phyloP scores from a whole-genome alignment of 768 basidiomycete genomes.

The Melanogaster broomeanus region DNA sequence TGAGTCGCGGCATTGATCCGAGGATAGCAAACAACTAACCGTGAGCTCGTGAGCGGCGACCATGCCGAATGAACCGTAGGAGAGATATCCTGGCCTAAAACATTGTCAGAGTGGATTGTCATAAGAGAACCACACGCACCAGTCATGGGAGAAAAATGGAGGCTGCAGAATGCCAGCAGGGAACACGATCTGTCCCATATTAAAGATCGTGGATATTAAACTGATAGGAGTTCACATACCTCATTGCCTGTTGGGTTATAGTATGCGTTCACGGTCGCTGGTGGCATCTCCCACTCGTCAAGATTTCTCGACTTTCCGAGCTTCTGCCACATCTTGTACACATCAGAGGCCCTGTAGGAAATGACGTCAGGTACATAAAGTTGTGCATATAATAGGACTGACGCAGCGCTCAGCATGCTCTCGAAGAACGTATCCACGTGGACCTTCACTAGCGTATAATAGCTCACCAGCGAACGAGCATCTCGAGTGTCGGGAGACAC shows the following conservation, averaged over 20 bases:
- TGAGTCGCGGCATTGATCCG: not conserved
- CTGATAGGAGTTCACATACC: conserved; percentile 38
- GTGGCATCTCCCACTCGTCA: conserved; percentile 86
- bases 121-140: conserved; percentile 43
- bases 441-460: conserved; percentile 73
- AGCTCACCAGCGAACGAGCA: conserved; percentile 66
- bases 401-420: conserved; percentile 73
- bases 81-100: conserved; percentile 81
- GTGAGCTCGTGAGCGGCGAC: conserved; percentile 93
- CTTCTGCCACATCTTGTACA: conserved; percentile 70
- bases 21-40: conserved; percentile 40
- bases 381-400: conserved; percentile 5
- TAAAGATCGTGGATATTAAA: not conserved
- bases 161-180: conserved; percentile 94
- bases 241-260: conserved; percentile 88
- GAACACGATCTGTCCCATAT: conserved; percentile 75
- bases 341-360: conserved; percentile 50
- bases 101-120: conserved; percentile 7
- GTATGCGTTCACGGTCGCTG: conserved; percentile 86
- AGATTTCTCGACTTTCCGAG: conserved; percentile 71
- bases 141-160: conserved; percentile 84
- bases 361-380: conserved; percentile 8
- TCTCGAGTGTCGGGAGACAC: conserved; percentile 78
- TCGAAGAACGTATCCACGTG: conserved; percentile 76
- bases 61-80: conserved; percentile 91